Conservation (phyloP, 2,329 filamentous ascomycete species). For the Diaporthe ilicicola region DNA sequence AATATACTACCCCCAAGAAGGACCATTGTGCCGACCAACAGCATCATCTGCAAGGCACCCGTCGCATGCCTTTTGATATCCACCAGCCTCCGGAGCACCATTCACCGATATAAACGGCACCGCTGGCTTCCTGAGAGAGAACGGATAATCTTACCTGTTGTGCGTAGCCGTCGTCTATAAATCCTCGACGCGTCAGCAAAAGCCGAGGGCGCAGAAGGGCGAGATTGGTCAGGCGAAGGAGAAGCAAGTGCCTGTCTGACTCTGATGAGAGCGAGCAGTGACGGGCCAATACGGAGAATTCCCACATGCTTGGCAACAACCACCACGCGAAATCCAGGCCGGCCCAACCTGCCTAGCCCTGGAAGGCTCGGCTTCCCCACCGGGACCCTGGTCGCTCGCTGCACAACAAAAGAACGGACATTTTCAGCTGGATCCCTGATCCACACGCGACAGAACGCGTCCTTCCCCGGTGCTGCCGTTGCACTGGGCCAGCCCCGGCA, state of each 20-base stretch:
- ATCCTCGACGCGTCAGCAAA: slow-evolving; percentile 1
- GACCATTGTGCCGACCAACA: slow-evolving; percentile 5
- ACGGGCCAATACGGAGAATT: slow-evolving; percentile 14
- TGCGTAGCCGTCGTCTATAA: neutral
- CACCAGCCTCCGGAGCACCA: neutral
- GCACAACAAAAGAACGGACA: slow-evolving; percentile 11
- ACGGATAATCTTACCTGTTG: neutral
- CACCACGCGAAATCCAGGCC: slow-evolving; percentile 13
- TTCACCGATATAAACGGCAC: neutral
- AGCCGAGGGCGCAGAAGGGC: neutral
- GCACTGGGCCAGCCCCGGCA: slow-evolving; percentile 13
- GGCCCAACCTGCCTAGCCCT: slow-evolving; percentile 6
- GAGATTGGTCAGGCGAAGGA: slow-evolving; percentile 10
- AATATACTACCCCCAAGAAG: neutral
- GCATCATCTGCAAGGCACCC: neutral
- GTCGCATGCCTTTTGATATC: neutral
- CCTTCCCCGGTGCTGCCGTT: slow-evolving; percentile 5
- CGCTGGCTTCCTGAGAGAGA: neutral
- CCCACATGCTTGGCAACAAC: slow-evolving; percentile 10
- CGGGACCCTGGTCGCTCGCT: slow-evolving; percentile 12
- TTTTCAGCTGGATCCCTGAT: slow-evolving; percentile 21
- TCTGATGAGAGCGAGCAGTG: slow-evolving; percentile 11
- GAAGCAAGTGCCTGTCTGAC: slow-evolving; percentile 20
- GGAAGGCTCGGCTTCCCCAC: slow-evolving; percentile 25
- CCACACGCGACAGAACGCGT: slow-evolving; percentile 29